Percentiles rank a stretch among this genome's conserved stretches.
Conservation (phyloP, 1,284 basidiomycete species). For the Trichosporon sp. region DNA sequence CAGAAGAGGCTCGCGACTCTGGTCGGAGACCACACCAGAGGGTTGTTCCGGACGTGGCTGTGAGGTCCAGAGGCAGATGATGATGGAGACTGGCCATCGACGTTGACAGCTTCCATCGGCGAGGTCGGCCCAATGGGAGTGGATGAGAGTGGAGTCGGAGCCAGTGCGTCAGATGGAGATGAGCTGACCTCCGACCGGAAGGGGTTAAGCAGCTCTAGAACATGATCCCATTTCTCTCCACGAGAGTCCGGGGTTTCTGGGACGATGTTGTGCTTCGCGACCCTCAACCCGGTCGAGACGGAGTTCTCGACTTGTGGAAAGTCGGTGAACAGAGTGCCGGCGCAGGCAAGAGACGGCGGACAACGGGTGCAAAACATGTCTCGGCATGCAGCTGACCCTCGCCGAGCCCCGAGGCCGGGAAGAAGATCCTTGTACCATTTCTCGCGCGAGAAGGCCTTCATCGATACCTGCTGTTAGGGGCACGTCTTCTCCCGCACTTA, state of each 20-base stretch:
- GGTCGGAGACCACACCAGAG: background rate
- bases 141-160: background rate
- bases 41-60: background rate
- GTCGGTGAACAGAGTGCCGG: background rate
- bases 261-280: background rate
- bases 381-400: background rate
- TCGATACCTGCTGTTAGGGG: background rate
- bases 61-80: background rate
- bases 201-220: too few species aligned
- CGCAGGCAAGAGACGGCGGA: background rate
- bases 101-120: too few species aligned
- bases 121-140: background rate
- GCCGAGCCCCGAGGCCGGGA: background rate
- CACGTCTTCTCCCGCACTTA: background rate
- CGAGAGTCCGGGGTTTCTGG: too few species aligned
- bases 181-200: too few species aligned
- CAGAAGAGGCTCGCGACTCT: background rate
- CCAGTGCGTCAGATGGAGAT: too few species aligned
- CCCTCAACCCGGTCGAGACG: too few species aligned
- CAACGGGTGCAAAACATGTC: conserved; percentile 1
- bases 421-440: background rate
- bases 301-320: background rate
- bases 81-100: background rate
- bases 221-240: too few species aligned
- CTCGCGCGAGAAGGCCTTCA: background rate